Conservation (phyloP, 768 basidiomycete species). For the Sistotremastrum niveocremeum region DNA sequence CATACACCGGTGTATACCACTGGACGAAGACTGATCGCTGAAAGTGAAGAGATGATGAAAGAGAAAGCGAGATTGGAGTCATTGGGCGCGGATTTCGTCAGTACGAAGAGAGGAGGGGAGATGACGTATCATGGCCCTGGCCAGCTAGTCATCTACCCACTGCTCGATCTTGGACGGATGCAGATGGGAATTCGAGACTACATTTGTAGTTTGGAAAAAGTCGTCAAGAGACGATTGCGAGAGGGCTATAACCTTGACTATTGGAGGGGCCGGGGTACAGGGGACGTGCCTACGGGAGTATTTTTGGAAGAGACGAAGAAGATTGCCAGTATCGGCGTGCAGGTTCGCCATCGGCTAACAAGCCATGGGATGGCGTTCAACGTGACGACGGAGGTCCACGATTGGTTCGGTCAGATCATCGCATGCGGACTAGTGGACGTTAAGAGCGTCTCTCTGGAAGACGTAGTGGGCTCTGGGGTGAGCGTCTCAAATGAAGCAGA, state of each 20-base stretch:
- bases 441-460: constrained; percentile 10
- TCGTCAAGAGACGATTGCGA: constrained; percentile 48
- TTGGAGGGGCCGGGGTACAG: constrained; percentile 21
- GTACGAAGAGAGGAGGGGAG: constrained; percentile 78
- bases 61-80: constrained; percentile 54
- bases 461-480: no score
- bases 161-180: constrained; percentile 78
- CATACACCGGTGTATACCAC: constrained; percentile 92
- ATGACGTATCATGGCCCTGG: constrained; percentile 97
- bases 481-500: no score
- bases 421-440: constrained; percentile 88
- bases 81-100: constrained; percentile 80
- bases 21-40: constrained; percentile 71
- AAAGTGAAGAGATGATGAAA: constrained; percentile 31
- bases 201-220: constrained; percentile 68
- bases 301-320: constrained; percentile 75
- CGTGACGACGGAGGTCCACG: constrained; percentile 62
- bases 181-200: constrained; percentile 65
- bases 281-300: constrained; percentile 60
- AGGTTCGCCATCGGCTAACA: constrained; percentile 87
- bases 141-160: constrained; percentile 90
- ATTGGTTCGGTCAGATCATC: constrained; percentile 80
- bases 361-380: constrained; percentile 94
- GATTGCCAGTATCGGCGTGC: constrained; percentile 91
- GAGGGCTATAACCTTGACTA: constrained; percentile 28